Conservation (phyloP, 495 filamentous ascomycete genomes). For the Xylaria cubensis region DNA sequence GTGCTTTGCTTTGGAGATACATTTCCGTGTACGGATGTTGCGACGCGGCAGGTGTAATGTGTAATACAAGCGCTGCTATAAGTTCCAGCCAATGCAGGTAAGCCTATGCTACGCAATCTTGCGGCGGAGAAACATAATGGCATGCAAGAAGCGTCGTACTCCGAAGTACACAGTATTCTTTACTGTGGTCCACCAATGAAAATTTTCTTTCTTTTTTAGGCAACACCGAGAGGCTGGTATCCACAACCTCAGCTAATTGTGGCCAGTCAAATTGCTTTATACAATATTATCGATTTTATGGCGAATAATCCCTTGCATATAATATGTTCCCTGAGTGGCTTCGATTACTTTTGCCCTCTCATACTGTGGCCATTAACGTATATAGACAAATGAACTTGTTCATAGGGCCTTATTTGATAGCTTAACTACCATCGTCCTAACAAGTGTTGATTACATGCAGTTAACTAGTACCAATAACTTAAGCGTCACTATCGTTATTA, state of each 20-base stretch:
- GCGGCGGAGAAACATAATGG: slow-evolving; percentile 4
- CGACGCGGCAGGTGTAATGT: slow-evolving; percentile 15
- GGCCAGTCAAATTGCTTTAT: background rate
- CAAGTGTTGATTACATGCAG: background rate
- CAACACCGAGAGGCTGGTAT: background rate
- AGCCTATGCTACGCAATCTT: slow-evolving; percentile 18
- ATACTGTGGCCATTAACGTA: background rate
- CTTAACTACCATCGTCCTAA: background rate
- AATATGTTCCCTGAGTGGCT: background rate
- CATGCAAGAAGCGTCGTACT: slow-evolving; percentile 13
- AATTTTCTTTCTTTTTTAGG: slow-evolving; percentile 3
- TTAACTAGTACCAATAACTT: background rate
- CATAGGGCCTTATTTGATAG: background rate
- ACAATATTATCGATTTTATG: background rate
- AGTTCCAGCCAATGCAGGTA: slow-evolving; percentile 22
- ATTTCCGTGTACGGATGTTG: background rate
- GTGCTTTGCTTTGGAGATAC: background rate
- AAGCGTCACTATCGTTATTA: background rate
- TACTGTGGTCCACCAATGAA: slow-evolving; percentile 18
- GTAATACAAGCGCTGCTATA: slow-evolving; percentile 24
- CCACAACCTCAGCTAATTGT: background rate
- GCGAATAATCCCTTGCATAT: background rate
- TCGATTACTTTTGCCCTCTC: background rate
- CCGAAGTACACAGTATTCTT: slow-evolving; percentile 16
- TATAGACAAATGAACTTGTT: background rate